Evolutionary conservation across 331 rosid genomes (phyloP), one percentile per base, ranked within the genome.

Genomic region (Quercus phellos): DNA sequence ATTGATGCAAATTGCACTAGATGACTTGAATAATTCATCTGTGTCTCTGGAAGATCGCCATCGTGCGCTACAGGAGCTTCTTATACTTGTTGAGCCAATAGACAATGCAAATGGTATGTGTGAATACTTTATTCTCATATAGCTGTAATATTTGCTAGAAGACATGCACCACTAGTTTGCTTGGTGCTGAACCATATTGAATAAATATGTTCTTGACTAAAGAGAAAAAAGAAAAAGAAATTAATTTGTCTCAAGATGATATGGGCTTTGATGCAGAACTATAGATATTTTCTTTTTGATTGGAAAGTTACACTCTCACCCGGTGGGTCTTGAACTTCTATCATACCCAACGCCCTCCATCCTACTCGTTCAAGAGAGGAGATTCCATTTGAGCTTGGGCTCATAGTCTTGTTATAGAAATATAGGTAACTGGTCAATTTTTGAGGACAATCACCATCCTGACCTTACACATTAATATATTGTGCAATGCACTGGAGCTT

Each of bases 81-180:
- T 90, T 59, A 73, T 83, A 59, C 98, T 94, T 51, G 97, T 94
- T 70, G 98, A 94, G 84, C 84, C 93, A 2, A 83, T 90, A 58
- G 90, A 90, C 80, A 90, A 92, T 77, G 95, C 97, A 54, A 90
- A 94, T 77, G 97, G 98, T 89, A 72, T 9, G 86, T 82, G 50
- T 51, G 32, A 66, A 61, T 71, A 56, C 30, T 76, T 77, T 71
- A 5, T 6, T 32, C 22, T 51, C 43, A 27, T 35, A n/a, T 27
- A 32, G 22, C 24, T 34, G 27, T 46, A 34, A 34, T 32, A 3
- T 66, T 66, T 66, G 27, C 27, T 66, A 17, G 7, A 66, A 66
- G 51, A 66, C 38, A 13, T 34, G 71, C 51, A 27, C 38, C 38
- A 27, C 35, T 11, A 61, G 35, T 26, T 13, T 27, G 35, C 42